Conservation (phyloP, 345 rosid genomes). For the Passiflora organensis region DNA sequence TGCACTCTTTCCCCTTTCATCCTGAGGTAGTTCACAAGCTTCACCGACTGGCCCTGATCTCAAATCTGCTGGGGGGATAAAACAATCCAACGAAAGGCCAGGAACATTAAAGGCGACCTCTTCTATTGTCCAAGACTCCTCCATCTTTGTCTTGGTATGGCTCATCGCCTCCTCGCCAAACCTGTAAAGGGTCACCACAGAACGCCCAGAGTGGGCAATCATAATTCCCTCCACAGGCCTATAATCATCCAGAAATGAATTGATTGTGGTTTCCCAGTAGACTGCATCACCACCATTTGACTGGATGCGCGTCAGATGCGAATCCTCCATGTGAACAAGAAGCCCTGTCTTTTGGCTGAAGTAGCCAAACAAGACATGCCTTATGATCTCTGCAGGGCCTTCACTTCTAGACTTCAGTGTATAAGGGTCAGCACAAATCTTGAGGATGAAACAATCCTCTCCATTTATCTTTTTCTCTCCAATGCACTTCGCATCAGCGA, state of each 20-base stretch:
- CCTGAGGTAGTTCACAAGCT: constrained; percentile 59
- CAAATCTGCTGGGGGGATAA: constrained; percentile 86
- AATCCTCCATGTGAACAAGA: constrained; percentile 78
- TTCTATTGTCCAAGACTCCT: constrained; percentile 89
- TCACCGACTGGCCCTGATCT: constrained; percentile 53
- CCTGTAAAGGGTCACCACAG: constrained; percentile 80
- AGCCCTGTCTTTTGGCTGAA: constrained; percentile 91
- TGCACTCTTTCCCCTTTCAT: constrained; percentile 49
- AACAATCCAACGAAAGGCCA: constrained; percentile 76
- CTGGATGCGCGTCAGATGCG: constrained; percentile 80
- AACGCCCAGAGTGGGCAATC: constrained; percentile 91
- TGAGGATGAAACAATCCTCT: constrained; percentile 86
- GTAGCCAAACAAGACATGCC: constrained; percentile 82
- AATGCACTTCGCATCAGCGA: constrained; percentile 76
- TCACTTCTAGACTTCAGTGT: constrained; percentile 77
- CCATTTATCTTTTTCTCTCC: constrained; percentile 78
- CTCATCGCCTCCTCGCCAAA: constrained; percentile 88
- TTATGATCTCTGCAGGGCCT: constrained; percentile 84
- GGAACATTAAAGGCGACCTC: constrained; percentile 96
- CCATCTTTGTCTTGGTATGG: constrained; percentile 88
- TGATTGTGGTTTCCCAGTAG: constrained; percentile 89
- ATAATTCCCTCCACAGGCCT: constrained; percentile 84
- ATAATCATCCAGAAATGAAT: constrained; percentile 74
- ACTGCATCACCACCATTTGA: constrained; percentile 73
- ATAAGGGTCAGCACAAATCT: constrained; percentile 68